A percentile compares a stretch with the other conserved stretches of the same genome.
phyloP scores from a whole-genome alignment of 257 asterid species.

The Haberlea rhodopensis region DNA sequence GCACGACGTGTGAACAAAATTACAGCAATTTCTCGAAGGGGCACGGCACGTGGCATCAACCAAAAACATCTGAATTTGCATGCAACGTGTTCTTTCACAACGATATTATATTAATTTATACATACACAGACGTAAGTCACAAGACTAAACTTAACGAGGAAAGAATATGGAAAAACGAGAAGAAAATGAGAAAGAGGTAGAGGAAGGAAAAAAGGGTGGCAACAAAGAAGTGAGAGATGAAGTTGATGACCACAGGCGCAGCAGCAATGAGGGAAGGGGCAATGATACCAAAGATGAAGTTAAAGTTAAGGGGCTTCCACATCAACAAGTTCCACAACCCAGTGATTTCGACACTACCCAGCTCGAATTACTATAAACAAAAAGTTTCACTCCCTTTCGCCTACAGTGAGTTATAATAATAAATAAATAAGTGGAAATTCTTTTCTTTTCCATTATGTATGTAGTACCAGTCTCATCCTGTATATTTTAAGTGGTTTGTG shows the following conservation, averaged over 20 bases:
- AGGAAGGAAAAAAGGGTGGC: conserved; percentile 4
- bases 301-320: conserved; percentile 34
- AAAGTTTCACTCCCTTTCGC: neutral
- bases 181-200: neutral
- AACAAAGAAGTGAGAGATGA: conserved; percentile 2
- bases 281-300: conserved; percentile 8
- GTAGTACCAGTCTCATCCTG: neutral
- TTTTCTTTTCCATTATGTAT: neutral
- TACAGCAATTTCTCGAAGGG: neutral
- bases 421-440: neutral
- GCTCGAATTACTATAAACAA: neutral
- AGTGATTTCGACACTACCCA: conserved; percentile 26
- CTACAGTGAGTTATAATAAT: neutral
- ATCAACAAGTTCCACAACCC: conserved; percentile 37
- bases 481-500: neutral
- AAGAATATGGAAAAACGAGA: conserved; percentile 11
- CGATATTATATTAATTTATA: neutral
- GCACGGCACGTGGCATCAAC: neutral
- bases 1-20: neutral
- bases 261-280: neutral
- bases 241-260: neutral
- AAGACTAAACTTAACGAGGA: neutral
- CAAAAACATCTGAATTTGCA: neutral
- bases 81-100: conserved; percentile 15
- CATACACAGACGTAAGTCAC: neutral